Percentiles rank a stretch among this genome's conserved stretches.
Evolutionary conservation across 2,329 filamentous ascomycete species (phyloP).

Genomic region (Verticillium nonalfalfae): DNA sequence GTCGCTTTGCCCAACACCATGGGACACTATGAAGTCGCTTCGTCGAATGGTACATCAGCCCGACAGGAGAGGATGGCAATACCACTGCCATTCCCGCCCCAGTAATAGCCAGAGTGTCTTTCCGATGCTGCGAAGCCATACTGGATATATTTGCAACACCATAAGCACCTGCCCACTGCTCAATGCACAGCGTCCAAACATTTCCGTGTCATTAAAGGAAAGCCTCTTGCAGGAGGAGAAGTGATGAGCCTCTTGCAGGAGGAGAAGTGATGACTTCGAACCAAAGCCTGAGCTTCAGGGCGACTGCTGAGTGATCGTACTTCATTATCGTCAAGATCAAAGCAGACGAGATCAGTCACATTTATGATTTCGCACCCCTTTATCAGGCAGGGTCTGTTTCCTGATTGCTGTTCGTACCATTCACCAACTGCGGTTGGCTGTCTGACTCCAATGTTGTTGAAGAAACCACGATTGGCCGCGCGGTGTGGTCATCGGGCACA

Average conservation of each 20-base stretch:
- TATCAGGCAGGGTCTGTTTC: background rate
- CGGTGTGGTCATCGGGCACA: background rate
- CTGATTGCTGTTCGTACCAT: background rate
- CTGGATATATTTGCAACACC: background rate
- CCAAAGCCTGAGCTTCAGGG: background rate
- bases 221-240: background rate
- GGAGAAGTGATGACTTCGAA: background rate
- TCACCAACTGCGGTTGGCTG: background rate
- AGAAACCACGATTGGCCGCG: background rate
- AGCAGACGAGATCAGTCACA: background rate
- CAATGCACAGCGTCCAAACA: background rate
- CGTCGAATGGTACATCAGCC: background rate
- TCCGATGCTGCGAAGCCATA: background rate
- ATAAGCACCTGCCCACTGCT: background rate
- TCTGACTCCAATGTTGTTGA: background rate
- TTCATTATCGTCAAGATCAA: background rate
- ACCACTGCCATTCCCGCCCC: background rate
- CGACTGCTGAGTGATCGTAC: background rate
- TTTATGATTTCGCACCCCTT: background rate
- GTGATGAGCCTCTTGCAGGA: background rate
- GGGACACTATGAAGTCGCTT: background rate
- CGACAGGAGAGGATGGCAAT: background rate
- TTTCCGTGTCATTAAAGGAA: background rate
- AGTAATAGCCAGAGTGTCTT: background rate
- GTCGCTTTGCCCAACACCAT: background rate